Evolutionary conservation across 2,329 filamentous ascomycete genomes (phyloP), one percentile per base, ranked within the genome.

Genomic region (Phyllosticta ampelicida): DNA sequence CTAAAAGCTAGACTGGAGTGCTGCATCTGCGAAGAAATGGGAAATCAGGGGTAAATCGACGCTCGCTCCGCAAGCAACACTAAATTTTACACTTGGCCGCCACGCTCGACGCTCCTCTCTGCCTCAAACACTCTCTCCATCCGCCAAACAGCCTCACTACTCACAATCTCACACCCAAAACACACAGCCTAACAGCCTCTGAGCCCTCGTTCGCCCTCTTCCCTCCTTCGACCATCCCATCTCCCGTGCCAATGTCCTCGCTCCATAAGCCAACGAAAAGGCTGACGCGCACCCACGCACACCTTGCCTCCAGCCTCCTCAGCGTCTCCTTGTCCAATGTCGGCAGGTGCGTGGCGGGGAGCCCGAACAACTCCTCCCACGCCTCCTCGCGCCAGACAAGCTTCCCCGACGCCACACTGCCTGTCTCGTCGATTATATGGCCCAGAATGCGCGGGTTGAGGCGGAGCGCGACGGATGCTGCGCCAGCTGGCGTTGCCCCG

Each of bases 371-470:
- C 21, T 79, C 69, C 30, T 64, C 65, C 82, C 81, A 85, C 0
- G 82, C 82, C 1, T 70, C 59, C 16, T 76, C 70, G 5, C 75
- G 77, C 70, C 83, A 78, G 18, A 83, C 68, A 2, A 84, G 68
- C 66, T 82, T 83, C 0, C 77, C 78, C 1, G 73, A 65, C 1
- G 68, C 65, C 9, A 84, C 73, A 30, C 72, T 73, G 5, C 79
- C 82, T 0, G 81, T 85, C 66, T 86, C 83, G 60, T 86, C 76
- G 53, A 77, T 63, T 5, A 78, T 60, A 44, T 70, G 68, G 5
- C 74, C 74, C 26, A 78, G 64, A 18, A 77, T 70, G 5, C 67
- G 65, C 3, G 76, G 75, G 60, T 76, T 78, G 21, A 77, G 65
- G 1, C 71, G 64, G 2, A 78, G 63, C 5, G 30, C 21, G 16